phyloP scores from a whole-genome alignment of 192 early-diverging fungal species.

The Coemansia sp. region DNA sequence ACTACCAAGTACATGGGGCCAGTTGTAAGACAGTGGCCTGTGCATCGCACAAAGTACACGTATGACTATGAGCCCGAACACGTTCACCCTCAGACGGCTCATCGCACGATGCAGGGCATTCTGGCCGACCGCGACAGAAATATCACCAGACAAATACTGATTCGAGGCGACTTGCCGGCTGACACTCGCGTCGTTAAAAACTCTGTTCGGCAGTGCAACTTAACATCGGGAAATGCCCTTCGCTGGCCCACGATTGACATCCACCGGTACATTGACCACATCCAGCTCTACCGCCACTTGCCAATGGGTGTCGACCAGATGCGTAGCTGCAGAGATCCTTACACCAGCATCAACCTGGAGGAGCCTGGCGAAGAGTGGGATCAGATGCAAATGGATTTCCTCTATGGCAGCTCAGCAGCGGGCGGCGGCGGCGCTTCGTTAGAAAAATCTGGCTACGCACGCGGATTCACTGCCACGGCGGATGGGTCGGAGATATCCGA shows the following conservation, averaged over 20 bases:
- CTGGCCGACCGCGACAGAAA: slow-evolving; percentile 14
- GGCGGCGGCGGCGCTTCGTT: background rate
- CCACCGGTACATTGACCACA: slow-evolving; percentile 10
- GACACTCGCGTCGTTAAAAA: background rate
- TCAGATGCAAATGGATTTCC: slow-evolving; percentile 11
- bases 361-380: slow-evolving; percentile 42
- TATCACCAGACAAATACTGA: slow-evolving; percentile 19
- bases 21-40: background rate
- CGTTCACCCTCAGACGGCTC: background rate
- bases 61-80: background rate
- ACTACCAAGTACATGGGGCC: background rate
- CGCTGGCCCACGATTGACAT: slow-evolving; percentile 24
- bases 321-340: background rate
- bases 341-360: slow-evolving; percentile 15
- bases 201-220: background rate
- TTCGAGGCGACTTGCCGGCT: slow-evolving; percentile 13
- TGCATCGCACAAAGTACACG: slow-evolving; percentile 5
- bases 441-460: background rate
- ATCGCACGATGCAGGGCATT: slow-evolving; percentile 27
- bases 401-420: background rate
- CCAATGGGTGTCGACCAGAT: slow-evolving; percentile 19
- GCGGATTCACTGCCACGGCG: background rate
- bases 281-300: background rate
- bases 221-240: background rate
- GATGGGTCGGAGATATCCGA: slow-evolving; percentile 22